Base-by-base conservation (phyloP, 192 early-diverging fungal genomes). In the Coemansia sp. region DNA sequence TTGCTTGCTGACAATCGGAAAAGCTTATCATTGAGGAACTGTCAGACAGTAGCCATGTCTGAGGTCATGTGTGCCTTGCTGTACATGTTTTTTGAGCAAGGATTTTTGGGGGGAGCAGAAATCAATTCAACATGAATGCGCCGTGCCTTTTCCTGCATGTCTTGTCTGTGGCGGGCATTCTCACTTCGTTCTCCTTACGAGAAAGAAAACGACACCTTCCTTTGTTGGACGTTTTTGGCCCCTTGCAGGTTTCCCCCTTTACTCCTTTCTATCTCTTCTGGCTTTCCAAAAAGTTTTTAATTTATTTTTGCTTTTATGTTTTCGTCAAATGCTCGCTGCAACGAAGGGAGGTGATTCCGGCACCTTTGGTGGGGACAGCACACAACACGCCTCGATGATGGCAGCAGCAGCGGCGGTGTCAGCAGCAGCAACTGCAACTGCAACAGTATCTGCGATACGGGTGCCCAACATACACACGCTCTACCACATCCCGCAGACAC, bases 401-500 rank as follows among this genome's bases (percentile, higher is more conserved):
- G 52, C 52, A 4, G 28, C 52, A 2, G 52, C n/a, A 15, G 52
- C 52, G 11, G 52, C 29, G 4, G 52, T 30, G 28, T 10, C 42
- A 6, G 42, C 50, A 4, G 20, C 50, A 50, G 27, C 48, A n/a
- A 29, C 65, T 53, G 41, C 41, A 59, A 48, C 65, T 48, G 30
- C 53, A 38, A 41, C 41, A 55, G 40, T 53, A 25, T 20, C 58
- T 27, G 37, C 48, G 33, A 42, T 20, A 20, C 52, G 52, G 20
- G 33, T 15, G 10, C 52, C 14, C 3, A 54, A 17, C 30, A 54
- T 50, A 13, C 44, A 65, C 56, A 66, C 52, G n/a, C 62, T 78
- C 20, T 72, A 72, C 59, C 70, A 78, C 30, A 68, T 78, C 27
- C 75, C 75, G 27, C 59, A 53, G 25, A 71, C 75, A 11, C 65